Conservation (phyloP, 2,329 filamentous ascomycete genomes). For the Rutstroemia sp. region DNA sequence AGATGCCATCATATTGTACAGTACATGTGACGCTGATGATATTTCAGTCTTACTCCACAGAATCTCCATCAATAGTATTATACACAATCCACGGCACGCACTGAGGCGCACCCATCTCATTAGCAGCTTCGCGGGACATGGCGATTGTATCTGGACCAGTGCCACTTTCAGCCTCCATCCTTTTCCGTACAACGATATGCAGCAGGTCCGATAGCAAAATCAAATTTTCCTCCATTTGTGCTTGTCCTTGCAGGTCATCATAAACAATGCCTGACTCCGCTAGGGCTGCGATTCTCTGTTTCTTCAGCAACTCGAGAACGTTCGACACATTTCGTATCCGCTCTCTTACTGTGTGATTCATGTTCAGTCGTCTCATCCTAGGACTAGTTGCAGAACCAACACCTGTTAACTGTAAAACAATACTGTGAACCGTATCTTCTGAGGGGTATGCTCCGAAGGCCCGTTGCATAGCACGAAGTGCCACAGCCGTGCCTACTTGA, state of each 20-base stretch:
- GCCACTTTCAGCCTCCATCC: not conserved
- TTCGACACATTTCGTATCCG: conserved; percentile 37
- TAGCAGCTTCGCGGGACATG: conserved; percentile 12
- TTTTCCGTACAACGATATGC: conserved; percentile 16
- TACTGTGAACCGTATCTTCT: conserved; percentile 37
- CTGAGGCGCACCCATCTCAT: conserved; percentile 22
- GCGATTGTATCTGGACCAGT: not conserved
- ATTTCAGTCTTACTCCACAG: conserved; percentile 4
- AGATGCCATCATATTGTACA: not conserved
- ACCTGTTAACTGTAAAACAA: conserved; percentile 42
- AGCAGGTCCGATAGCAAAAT: conserved; percentile 24
- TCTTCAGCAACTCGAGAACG: conserved; percentile 35
- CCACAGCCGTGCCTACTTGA: conserved; percentile 40
- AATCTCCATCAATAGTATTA: not conserved
- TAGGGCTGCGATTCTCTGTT: conserved; percentile 24
- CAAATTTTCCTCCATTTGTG: conserved; percentile 27
- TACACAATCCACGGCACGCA: conserved; percentile 12
- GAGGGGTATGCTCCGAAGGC: conserved; percentile 39
- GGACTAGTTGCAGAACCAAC: conserved; percentile 26
- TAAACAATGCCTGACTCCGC: conserved; percentile 22
- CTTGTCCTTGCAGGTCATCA: conserved; percentile 21
- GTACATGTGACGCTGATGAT: not conserved
- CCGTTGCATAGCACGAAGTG: conserved; percentile 37
- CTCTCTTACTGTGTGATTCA: conserved; percentile 32
- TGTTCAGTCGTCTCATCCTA: conserved; percentile 31